Evolutionary conservation across 495 filamentous ascomycete species (phyloP), one percentile per base, ranked within the genome.

Genomic region (Aspergillus sclerotiicarbonarius): DNA sequence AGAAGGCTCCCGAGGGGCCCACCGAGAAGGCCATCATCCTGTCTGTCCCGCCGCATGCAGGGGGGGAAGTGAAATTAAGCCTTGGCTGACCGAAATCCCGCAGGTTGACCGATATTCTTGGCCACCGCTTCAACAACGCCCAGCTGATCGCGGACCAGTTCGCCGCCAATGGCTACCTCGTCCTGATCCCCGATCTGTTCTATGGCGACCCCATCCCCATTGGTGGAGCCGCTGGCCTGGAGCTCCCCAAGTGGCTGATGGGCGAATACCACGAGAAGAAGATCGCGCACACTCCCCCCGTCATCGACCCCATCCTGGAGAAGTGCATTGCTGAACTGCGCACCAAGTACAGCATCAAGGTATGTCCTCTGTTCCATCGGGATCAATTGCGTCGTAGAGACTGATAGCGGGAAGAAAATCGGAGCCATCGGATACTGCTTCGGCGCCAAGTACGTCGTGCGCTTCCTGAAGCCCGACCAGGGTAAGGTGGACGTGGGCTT

Each of bases 401-500:
- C n/a, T 43, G 9, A 43, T 6, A 10, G 33, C 16, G 8, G 16
- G 10, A 15, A 51, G 56, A 83, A 80, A 63, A 71, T 92, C 35
- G 90, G 86, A 15, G 63, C 58, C 16, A 82, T 87, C 6, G 90
- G 90, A 7, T 92, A 92, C 75, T 92, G 90, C 74, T 92, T 90
- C 68, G 89, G 89, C 12, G 82, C 68, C 6, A 84, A 82, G 61
- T 84, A 83, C 60, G 76, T 79, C 16, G 61, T 57, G 43, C 67
- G 59, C 54, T 70, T 60, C 20, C 41, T 70, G 19, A 59, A 61
- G 37, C n/a, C 33, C 6, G 52, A 21, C 12, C 20, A 31, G 9
- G 54, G 57, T 9, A 51, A 52, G 13, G 18, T 65, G 13, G 67
- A 70, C 58, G 64, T 39, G 29, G 90, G 86, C 35, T 91, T 76